Base-by-base conservation (phyloP, 192 early-diverging fungal species). In the Entomortierella chlamydospora region DNA sequence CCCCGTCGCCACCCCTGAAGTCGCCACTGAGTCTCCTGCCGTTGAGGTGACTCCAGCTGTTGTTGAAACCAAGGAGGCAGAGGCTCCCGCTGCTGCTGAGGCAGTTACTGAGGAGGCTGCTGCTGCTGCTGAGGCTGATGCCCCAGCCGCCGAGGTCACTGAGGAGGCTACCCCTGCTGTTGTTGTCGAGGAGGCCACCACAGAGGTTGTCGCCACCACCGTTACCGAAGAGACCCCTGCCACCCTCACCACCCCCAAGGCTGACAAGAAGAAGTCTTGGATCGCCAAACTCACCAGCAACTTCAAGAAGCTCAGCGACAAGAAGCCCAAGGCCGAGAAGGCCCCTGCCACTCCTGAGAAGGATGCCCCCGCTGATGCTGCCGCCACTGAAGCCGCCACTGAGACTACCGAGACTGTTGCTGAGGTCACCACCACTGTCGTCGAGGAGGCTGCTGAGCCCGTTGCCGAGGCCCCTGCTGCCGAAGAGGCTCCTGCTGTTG, bases 321-420 rank as follows among this genome's bases (percentile, higher is more conserved):
- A 81, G 78, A 81, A 71, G 78, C 71, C 71, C 56, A 69, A 81
- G 78, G 54, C 42, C 10, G 76, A 71, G 68, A 67, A 66, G 64
- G 66, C 53, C 17, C 34, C 72, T 20, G 72, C 59, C 28, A 22
- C 34, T 28, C 28, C 59, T 25, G 73, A 68, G 23, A 56, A 62
- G 31, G 18, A 30, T 33, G 70, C 31, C 29, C 43, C 50, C n/a
- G 49, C 33, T 23, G 52, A 29, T 5, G 62, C 47, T 18, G 2
- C 56, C 22, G 37, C 22, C n/a, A 43, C 33, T 25, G 62, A 43
- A 31, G 26, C 64, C 23, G 31, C 56, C 30, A 25, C 15, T 43
- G 61, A 31, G 26, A 17, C 51, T 29, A 39, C n/a, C 12, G 59
- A 50, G 29, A 25, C 70, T 34, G 49, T 28, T 61, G 45, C 37